Percentiles rank a stretch among this genome's conserved stretches.
These are phyloP conservation scores for Heterobasidion irregulare DNA, from an alignment of 1,284 basidiomycete genomes.

Conservation along the genomic window DNA sequence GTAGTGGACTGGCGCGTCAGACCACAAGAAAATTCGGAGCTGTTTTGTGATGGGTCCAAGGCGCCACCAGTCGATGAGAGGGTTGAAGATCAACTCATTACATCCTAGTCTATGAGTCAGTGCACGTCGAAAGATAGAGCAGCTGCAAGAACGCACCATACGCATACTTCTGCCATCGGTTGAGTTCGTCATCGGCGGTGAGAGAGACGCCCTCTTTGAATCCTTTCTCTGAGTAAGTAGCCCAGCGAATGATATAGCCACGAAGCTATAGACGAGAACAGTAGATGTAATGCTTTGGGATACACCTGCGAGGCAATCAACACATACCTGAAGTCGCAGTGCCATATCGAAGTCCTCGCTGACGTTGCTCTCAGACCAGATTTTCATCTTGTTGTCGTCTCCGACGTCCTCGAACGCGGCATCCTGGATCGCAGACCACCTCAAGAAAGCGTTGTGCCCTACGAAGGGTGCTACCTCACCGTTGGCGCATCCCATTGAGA, in stretches of 20 bases:
- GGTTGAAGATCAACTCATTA: conserved; percentile 74
- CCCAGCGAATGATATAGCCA: conserved; percentile 77
- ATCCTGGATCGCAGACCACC: conserved; percentile 81
- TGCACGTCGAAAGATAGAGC: neutral
- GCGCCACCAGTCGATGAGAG: conserved; percentile 62
- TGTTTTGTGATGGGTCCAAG: conserved; percentile 74
- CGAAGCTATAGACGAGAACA: conserved; percentile 27
- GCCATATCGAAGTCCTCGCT: conserved; percentile 81
- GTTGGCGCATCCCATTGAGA: conserved; percentile 68
- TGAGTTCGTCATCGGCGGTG: conserved; percentile 72
- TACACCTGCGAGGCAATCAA: no score
- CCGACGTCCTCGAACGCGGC: conserved; percentile 62
- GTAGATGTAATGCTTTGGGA: no score
- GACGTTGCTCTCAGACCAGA: conserved; percentile 81
- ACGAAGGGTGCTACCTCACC: conserved; percentile 83
- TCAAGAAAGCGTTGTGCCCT: conserved; percentile 83
- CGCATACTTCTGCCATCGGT: conserved; percentile 84
- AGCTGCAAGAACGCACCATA: conserved; percentile 46
- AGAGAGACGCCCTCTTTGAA: conserved; percentile 86
- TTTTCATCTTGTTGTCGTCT: conserved; percentile 53
- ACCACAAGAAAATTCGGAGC: conserved; percentile 71
- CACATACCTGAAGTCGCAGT: conserved; percentile 26
- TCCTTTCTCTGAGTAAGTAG: conserved; percentile 70
- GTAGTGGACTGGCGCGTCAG: conserved; percentile 70
- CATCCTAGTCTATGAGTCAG: conserved; percentile 26